A percentile compares a stretch with the other conserved stretches of the same genome.
These are phyloP conservation scores for Fusarium ambrosium DNA, from an alignment of 2,329 filamentous ascomycete genomes.

Conservation along the genomic window DNA sequence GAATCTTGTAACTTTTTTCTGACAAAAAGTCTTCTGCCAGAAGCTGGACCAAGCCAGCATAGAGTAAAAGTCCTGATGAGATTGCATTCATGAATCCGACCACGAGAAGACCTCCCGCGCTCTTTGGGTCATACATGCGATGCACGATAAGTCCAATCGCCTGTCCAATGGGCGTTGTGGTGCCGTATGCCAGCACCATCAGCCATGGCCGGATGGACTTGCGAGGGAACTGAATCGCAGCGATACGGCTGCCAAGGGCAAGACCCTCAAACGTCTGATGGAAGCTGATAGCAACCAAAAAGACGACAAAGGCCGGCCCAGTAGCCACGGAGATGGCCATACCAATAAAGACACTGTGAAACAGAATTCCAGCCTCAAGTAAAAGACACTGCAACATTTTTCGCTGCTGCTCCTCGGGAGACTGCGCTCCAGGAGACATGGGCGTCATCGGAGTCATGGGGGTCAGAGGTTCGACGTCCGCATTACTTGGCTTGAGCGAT, in stretches of 20 bases:
- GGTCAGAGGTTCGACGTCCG: constrained; percentile 47
- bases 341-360: constrained; percentile 88
- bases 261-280: constrained; percentile 93
- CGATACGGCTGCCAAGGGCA: constrained; percentile 86
- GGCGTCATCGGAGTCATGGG: constrained; percentile 38
- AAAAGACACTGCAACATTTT: constrained; percentile 83
- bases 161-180: constrained; percentile 85
- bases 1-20: constrained; percentile 78
- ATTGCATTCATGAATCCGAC: constrained; percentile 92
- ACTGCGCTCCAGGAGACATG: constrained; percentile 48
- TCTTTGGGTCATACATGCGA: constrained; percentile 83
- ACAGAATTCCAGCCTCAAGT: constrained; percentile 85
- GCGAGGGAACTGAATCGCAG: constrained; percentile 82
- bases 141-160: constrained; percentile 85
- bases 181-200: constrained; percentile 83
- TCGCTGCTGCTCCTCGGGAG: constrained; percentile 72
- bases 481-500: constrained; percentile 48
- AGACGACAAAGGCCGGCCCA: constrained; percentile 82
- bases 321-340: constrained; percentile 88
- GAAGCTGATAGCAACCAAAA: constrained; percentile 84
- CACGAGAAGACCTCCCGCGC: constrained; percentile 81
- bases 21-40: constrained; percentile 87
- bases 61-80: constrained; percentile 82
- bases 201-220: constrained; percentile 84
- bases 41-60: constrained; percentile 86